Evolutionary conservation across 2,329 filamentous ascomycete species (phyloP).

Genomic region (Diaporthe vaccinii): DNA sequence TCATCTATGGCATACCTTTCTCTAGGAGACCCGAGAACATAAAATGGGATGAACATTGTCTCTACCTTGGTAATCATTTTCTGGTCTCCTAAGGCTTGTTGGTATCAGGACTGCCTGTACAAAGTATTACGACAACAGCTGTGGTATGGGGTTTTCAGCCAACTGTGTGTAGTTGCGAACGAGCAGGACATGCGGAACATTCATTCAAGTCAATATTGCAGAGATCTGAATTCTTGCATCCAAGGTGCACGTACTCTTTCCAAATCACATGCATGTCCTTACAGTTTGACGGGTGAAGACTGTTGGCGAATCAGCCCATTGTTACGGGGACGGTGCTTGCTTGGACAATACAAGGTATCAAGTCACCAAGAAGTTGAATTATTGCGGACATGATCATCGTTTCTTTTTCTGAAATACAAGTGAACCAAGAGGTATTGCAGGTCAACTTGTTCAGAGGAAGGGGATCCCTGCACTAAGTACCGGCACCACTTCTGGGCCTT

Average conservation of each 20-base stretch:
- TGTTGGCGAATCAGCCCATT: neutral
- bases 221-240: neutral
- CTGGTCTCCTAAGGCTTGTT: neutral
- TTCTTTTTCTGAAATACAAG: neutral
- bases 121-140: neutral
- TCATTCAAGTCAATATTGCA: neutral
- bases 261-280: neutral
- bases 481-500: constrained; percentile 22
- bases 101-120: neutral
- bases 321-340: neutral
- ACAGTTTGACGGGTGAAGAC: neutral
- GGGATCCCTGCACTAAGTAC: constrained; percentile 18
- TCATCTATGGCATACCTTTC: neutral
- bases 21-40: neutral
- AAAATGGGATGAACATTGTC: neutral
- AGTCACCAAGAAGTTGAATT: neutral
- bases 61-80: neutral
- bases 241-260: neutral
- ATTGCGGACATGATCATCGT: neutral
- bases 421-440: neutral
- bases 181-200: neutral
- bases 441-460: neutral
- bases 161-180: neutral
- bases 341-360: neutral
- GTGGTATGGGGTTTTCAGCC: neutral